phyloP scores from a whole-genome alignment of 768 basidiomycete genomes.

The Pleurotus pulmonarius region DNA sequence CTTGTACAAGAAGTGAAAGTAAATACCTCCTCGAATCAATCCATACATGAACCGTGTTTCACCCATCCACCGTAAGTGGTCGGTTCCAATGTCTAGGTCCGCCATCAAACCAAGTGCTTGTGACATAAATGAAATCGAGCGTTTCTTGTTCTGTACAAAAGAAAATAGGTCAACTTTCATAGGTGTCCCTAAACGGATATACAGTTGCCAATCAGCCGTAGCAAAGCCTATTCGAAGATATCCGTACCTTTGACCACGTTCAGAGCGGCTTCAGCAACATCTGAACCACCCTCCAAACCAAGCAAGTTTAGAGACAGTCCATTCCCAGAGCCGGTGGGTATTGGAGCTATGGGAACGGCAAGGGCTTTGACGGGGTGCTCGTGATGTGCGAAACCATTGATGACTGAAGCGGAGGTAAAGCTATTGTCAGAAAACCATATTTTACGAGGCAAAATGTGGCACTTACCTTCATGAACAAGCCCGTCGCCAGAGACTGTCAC shows the following conservation, averaged over 20 bases:
- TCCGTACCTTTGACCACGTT: constrained; percentile 75
- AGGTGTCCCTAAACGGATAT: constrained; percentile 45
- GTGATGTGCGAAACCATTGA: constrained; percentile 79
- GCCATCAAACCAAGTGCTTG: constrained; percentile 84
- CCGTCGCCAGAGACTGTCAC: constrained; percentile 83
- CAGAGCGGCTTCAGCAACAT: constrained; percentile 67
- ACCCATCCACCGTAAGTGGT: constrained; percentile 85
- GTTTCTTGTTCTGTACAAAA: constrained; percentile 61
- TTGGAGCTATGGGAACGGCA: constrained; percentile 65
- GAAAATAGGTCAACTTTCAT: constrained; percentile 80
- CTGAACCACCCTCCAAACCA: constrained; percentile 67
- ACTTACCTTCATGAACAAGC: constrained; percentile 58
- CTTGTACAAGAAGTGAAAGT: constrained; percentile 3
- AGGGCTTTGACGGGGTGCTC: constrained; percentile 57
- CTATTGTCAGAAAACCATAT: too few species aligned
- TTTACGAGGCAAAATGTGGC: too few species aligned
- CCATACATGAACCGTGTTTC: constrained; percentile 75
- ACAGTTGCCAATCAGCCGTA: too few species aligned
- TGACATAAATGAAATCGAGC: constrained; percentile 75
- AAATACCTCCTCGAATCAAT: constrained; percentile 62
- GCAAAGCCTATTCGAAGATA: neutral
- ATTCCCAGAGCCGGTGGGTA: constrained; percentile 84
- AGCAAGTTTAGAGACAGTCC: constrained; percentile 70
- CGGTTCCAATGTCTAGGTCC: constrained; percentile 80
- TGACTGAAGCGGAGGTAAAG: constrained; percentile 22